Percentiles rank a stretch among this genome's conserved stretches.
Evolutionary conservation across 441 rosid species (phyloP).

Genomic region (Croton laevigatus): DNA sequence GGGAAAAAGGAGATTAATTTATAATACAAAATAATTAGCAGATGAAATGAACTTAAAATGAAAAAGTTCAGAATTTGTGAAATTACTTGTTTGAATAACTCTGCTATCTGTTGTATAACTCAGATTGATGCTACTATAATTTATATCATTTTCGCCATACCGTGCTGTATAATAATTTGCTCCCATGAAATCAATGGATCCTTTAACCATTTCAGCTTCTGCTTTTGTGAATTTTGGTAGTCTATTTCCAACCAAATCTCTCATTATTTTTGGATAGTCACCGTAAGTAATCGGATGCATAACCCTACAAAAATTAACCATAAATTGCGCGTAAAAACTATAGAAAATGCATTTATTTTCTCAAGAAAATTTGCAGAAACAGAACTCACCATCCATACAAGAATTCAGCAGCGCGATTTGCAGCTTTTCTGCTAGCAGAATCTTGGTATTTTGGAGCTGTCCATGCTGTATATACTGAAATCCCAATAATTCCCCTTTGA

Average conservation of each 20-base stretch:
- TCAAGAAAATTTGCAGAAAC: neutral
- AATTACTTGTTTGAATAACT: constrained; percentile 13
- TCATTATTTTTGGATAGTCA: constrained; percentile 40
- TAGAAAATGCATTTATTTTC: no score
- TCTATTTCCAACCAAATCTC: constrained; percentile 28
- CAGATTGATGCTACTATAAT: constrained; percentile 5
- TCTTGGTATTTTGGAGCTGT: constrained; percentile 13
- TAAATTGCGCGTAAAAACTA: neutral
- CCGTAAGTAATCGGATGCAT: constrained; percentile 38
- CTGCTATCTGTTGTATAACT: constrained; percentile 38
- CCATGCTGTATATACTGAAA: constrained; percentile 14
- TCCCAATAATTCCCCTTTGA: constrained; percentile 26
- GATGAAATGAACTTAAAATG: neutral
- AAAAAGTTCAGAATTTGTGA: neutral
- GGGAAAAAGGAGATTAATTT: neutral
- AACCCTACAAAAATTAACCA: constrained; percentile 23
- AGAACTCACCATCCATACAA: constrained; percentile 20
- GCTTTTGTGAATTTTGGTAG: constrained; percentile 32
- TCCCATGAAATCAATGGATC: constrained; percentile 45
- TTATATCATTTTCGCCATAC: constrained; percentile 26
- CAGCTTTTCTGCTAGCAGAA: constrained; percentile 10
- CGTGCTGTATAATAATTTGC: constrained; percentile 36
- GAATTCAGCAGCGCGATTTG: constrained; percentile 22
- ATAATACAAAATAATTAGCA: neutral
- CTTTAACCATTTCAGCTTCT: constrained; percentile 27